Base-by-base conservation (phyloP, 2,329 filamentous ascomycete genomes). In the Lasiodiplodia citricola region DNA sequence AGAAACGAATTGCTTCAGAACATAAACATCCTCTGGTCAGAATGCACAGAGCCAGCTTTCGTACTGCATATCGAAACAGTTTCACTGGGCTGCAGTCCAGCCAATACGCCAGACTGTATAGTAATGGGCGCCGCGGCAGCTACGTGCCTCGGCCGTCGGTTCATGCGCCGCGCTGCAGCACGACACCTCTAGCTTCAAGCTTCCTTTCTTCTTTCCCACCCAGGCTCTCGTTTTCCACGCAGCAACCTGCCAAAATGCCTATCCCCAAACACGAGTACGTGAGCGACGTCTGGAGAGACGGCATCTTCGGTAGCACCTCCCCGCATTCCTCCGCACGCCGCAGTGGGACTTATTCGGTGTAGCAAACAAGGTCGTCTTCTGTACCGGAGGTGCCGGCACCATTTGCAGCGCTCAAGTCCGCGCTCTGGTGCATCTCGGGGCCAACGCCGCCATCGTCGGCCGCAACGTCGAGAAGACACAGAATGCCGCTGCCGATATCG, bases 341-440 rank as follows among this genome's bases (percentile, higher is more conserved):
- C 67, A n/a, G 62, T 51, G 55, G 16, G 35, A 18, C 28, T 10
- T 56, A 38, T 58, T 31, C 47, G 41, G 28, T 35, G 50, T 21
- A 96, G 93, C 91, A 71, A 90, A 91, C 78, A 95, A 96, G 76
- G 94, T 98, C 55, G 88, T 95, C 73, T 97, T 98, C 81, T 96
- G 96, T 76, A 99, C 96, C 3, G 96, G 96, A 69, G 96, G 96
- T 65, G 94, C 94, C 5, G 95, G 96, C 67, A 91, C 92, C 31
- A 98, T 99, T 76, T 97, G 96, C 84, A 96, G 92, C 74, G 94
- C 92, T 67, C 96, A 98, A 83, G 96, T 97, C 38, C 88, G 94
- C 72, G 96, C 96, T 4, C 85, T 99, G 70, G 94, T 99, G 28
- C 88, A 94, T 71, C 89, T 99, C 8, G 96, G 96, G 66, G 95